A percentile compares a stretch with the other conserved stretches of the same genome.
phyloP scores from a whole-genome alignment of 2,329 filamentous ascomycete species.

The Diaporthe nobilis region DNA sequence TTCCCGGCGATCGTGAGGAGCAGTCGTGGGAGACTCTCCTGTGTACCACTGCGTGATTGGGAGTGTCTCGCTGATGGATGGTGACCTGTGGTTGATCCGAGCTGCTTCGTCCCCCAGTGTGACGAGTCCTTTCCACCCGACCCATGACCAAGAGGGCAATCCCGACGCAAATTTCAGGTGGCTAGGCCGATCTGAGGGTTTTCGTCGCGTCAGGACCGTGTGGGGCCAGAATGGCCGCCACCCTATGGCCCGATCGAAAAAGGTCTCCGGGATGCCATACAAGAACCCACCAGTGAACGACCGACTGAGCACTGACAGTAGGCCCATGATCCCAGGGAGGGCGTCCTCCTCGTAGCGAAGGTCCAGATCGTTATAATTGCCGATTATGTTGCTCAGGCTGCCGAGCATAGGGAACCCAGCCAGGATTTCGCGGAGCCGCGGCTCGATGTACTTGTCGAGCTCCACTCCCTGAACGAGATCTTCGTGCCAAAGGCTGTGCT shows the following conservation, averaged over 20 bases:
- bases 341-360: constrained; percentile 42
- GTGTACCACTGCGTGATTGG: constrained; percentile 25
- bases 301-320: constrained; percentile 30
- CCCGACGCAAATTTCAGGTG: background rate
- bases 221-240: constrained; percentile 32
- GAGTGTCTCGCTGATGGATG: background rate
- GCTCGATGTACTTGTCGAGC: constrained; percentile 30
- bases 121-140: constrained; percentile 16
- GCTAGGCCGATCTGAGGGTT: background rate
- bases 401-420: constrained; percentile 3
- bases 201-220: background rate
- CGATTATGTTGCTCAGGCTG: background rate
- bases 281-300: constrained; percentile 43
- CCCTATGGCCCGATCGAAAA: constrained; percentile 41
- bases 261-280: constrained; percentile 42
- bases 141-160: constrained; percentile 33
- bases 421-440: background rate
- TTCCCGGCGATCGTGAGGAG: background rate
- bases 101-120: background rate
- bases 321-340: constrained; percentile 34
- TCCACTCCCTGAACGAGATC: background rate
- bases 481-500: constrained; percentile 14
- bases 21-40: background rate
- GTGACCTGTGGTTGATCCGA: background rate
- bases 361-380: background rate